These are phyloP conservation scores for Marasmius oreades DNA, from an alignment of 1,284 basidiomycete genomes.

Conservation along the genomic window DNA sequence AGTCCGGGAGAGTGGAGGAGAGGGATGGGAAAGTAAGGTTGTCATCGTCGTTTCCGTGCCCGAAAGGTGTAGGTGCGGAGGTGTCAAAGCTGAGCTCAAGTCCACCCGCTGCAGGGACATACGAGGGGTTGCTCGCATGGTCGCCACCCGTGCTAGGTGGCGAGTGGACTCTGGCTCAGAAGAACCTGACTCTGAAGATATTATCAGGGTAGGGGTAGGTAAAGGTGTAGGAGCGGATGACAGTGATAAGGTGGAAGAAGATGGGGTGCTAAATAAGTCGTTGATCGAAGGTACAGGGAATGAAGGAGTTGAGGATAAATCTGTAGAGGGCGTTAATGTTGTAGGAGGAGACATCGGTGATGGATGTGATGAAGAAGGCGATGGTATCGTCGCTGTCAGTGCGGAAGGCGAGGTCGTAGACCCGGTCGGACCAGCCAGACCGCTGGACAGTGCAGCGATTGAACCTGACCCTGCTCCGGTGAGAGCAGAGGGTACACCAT, in stretches of 20 bases:
- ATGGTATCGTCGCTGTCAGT: conserved; percentile 20
- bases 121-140: conserved; percentile 46
- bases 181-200: conserved; percentile 17
- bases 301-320: background rate
- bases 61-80: conserved; percentile 10
- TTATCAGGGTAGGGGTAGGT: conserved; percentile 13
- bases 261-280: background rate
- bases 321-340: background rate
- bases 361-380: conserved; percentile 26
- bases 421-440: background rate
- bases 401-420: background rate
- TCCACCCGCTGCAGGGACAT: conserved; percentile 89
- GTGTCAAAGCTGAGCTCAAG: conserved; percentile 29
- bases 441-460: background rate
- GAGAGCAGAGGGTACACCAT: conserved; percentile 23
- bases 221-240: background rate
- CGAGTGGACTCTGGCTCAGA: conserved; percentile 64
- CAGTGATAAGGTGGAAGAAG: background rate
- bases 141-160: conserved; percentile 94
- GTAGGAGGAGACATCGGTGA: conserved; percentile 21
- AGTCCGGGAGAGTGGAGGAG: background rate
- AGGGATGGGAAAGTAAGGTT: conserved; percentile 5
- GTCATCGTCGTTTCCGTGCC: conserved; percentile 1
- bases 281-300: background rate
- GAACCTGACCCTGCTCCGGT: conserved; percentile 2